Base-by-base conservation (phyloP, 108 stramenopile genomes). In the Nannochloropsis granulata region DNA sequence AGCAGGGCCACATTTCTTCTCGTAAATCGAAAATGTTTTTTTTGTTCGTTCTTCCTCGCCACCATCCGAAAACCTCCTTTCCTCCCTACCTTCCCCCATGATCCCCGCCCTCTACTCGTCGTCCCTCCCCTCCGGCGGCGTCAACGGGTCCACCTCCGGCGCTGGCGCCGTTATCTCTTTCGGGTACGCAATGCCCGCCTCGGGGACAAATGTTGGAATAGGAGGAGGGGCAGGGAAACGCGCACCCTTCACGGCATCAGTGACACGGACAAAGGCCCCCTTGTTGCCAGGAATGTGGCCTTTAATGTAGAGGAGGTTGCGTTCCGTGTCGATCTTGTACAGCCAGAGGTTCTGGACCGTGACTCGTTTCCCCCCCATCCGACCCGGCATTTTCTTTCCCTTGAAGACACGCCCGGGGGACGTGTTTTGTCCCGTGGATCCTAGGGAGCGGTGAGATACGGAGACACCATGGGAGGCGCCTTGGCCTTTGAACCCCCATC, bases 311-410 rank as follows among this genome's bases (percentile, higher is more conserved):
- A 99, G 83, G 14, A 99, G 90, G 85, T 98, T 91, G 8, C 96
- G 92, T 24, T 93, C 93, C 80, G 95, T 87, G 89, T 99, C 98
- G 85, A 99, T 91, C 84, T 95, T 95, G 82, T 45, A 84, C 84
- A 84, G 83, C 79, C 25, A 26, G 79, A 84, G 86, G 82, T 95
- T 97, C 84, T 98, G 95, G 12, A 93, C 92, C 12, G 99, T 98
- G 8, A 92, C 92, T 12, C 92, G 87, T 13, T 94, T 92, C 23
- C 84, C 85, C 12, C 99, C 99, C 97, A 98, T 98, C 13, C 94
- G 92, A 12, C 99, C 99, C 8, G 99, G 92, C 99, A 99, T 98
- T 86, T 99, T 99, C 93, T 97, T 97, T 21, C 94, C 97, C 91
- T 98, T 98, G 87, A 95, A 97, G 7, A 99, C 99, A 71, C 93